phyloP scores from a whole-genome alignment of 495 filamentous ascomycete genomes.

The Penicillium egyptiacum region DNA sequence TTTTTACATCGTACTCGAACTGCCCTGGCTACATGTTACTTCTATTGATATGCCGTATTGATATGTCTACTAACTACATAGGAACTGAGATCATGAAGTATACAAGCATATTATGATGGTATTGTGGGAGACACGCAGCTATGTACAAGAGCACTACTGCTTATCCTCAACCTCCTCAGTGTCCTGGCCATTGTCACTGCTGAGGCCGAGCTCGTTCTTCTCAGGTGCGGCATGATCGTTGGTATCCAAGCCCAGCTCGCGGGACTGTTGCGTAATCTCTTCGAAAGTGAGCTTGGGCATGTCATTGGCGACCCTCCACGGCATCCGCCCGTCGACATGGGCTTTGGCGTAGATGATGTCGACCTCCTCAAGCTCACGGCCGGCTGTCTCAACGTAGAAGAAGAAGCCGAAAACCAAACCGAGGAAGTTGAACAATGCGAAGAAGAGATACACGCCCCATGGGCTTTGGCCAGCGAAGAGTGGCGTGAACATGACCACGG shows the following conservation, averaged over 20 bases:
- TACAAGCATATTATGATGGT: too few species aligned
- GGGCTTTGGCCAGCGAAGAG: constrained; percentile 29
- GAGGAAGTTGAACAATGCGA: constrained; percentile 64
- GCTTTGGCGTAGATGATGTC: constrained; percentile 54
- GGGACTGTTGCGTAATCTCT: constrained; percentile 32
- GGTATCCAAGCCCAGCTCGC: constrained; percentile 30
- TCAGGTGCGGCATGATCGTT: constrained; percentile 21
- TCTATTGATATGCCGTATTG: too few species aligned
- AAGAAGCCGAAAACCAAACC: constrained; percentile 64
- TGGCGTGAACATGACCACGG: constrained; percentile 68
- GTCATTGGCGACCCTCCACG: constrained; percentile 33
- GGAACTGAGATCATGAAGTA: too few species aligned
- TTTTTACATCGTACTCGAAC: too few species aligned
- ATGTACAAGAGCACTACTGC: neutral
- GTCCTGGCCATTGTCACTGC: constrained; percentile 26
- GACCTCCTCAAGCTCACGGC: constrained; percentile 73
- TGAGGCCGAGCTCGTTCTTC: constrained; percentile 36
- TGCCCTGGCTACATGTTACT: too few species aligned
- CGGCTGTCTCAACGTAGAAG: constrained; percentile 70
- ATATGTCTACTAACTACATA: too few species aligned
- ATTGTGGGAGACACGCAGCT: too few species aligned
- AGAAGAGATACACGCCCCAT: constrained; percentile 57
- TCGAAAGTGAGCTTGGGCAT: constrained; percentile 40
- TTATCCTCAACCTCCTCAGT: constrained; percentile 22
- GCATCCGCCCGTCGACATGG: constrained; percentile 37